phyloP scores from a whole-genome alignment of 1,284 basidiomycete species.

The Hemileia vastatrix region DNA sequence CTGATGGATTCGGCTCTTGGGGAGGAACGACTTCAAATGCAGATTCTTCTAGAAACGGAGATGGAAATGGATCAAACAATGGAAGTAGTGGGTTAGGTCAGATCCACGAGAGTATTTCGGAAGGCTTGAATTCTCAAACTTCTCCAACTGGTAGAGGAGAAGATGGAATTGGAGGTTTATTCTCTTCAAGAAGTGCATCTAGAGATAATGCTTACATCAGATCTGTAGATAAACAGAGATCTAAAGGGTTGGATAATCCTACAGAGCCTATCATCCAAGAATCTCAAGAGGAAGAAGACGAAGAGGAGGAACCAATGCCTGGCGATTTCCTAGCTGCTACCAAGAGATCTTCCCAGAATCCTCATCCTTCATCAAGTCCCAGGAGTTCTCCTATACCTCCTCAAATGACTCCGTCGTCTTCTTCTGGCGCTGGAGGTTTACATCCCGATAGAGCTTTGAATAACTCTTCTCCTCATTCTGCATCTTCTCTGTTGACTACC shows the following conservation, averaged over 20 bases:
- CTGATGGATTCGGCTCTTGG: constrained; percentile 31
- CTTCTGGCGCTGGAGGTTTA: not conserved
- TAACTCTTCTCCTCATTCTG: constrained; percentile 10
- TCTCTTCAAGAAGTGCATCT: constrained; percentile 30
- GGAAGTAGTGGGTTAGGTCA: not conserved
- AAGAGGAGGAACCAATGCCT: constrained; percentile 23
- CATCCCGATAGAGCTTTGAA: not conserved
- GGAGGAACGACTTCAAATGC: not conserved
- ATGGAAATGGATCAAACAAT: not conserved
- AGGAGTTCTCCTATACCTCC: not conserved
- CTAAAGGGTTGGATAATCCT: not conserved
- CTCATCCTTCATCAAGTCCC: not conserved
- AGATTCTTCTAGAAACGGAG: not conserved
- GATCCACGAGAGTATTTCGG: not conserved
- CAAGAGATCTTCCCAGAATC: not conserved
- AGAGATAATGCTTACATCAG: constrained; percentile 33
- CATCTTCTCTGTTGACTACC: constrained; percentile 26
- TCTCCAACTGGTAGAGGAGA: constrained; percentile 18
- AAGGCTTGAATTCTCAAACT: not conserved
- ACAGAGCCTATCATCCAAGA: not conserved
- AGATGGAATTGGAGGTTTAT: constrained; percentile 25
- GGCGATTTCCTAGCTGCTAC: constrained; percentile 16
- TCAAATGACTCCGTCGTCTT: not conserved
- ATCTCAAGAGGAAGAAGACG: constrained; percentile 10
- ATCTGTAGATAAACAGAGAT: constrained; percentile 23